Evolutionary conservation across 345 rosid species (phyloP), one percentile per base, ranked within the genome.

Genomic region (Psidium friedrichsthalianum): DNA sequence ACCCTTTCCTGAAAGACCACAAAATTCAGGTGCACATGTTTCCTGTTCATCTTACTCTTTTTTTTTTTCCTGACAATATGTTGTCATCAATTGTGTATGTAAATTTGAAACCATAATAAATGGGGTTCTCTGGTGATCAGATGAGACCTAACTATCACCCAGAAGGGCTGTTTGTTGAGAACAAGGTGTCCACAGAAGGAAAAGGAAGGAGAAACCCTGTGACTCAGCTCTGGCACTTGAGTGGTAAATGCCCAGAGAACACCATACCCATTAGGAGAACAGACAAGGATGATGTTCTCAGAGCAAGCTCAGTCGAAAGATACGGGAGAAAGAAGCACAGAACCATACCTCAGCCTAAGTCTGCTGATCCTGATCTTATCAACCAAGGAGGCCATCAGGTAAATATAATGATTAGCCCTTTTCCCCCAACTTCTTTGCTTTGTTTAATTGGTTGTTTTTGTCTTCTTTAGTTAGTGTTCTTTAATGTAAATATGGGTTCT

Each of bases 1-100:
- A 97, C 86, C 98, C 98, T 84, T 95, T 83, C 89, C 96, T 96
- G 86, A 97, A 95, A 90, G 98, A 97, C 88, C 98, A 97, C 92
- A 94, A 95, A 91, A 96, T 97, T 86, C 99, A 95, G 98, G 98
- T 97, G 7, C 83, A 56, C 25, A 74, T 51, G 56, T 55, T 83
- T 83, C 56, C 22, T 36, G 24, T 29, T 82, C 81, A 27, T 22
- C 29, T 6, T 13, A 21, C 15, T 5, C 61, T 27, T 49, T 82
- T 20, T 74, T 47, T 25, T 52, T 22, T n/a, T 64, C 29, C 20
- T 84, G 82, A 22, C 24, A 32, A 44, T 69, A 74, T 15, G 27
- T n/a, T 8, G 74, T 36, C 51, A 25, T 85, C 52, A n/a, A 24
- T 18, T 47, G 1, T n/a, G 47, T 61, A 24, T 40, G 56, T 9